Evolutionary conservation across 1,284 basidiomycete genomes (phyloP).

Genomic region (Moniliophthora roreri): DNA sequence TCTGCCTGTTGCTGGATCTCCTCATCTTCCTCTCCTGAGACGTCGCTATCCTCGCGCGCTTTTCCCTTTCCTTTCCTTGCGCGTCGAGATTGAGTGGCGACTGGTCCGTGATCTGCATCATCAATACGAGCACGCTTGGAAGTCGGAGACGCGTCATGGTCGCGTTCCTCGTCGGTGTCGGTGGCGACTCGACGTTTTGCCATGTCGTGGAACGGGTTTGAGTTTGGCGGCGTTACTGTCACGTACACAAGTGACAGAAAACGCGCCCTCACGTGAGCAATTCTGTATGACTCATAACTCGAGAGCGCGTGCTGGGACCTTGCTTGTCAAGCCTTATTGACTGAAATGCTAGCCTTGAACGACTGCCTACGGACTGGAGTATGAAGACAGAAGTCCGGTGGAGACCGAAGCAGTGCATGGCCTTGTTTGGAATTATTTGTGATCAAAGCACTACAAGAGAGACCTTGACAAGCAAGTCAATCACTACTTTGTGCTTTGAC

Average conservation of each 20-base stretch:
- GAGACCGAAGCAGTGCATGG: no score
- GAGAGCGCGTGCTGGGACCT: no score
- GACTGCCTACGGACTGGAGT: no score
- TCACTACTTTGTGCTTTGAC: no score
- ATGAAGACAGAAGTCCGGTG: no score
- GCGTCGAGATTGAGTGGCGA: conserved; percentile 17
- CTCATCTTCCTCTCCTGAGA: conserved; percentile 30
- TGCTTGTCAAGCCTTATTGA: no score
- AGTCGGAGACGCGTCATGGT: conserved; percentile 24
- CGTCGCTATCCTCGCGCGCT: conserved; percentile 27
- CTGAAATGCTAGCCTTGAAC: no score
- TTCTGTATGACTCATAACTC: no score
- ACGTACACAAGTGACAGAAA: neutral
- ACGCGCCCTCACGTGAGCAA: neutral
- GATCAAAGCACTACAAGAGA: no score
- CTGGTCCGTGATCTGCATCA: conserved; percentile 35
- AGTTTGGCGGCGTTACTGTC: no score
- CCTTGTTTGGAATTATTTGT: no score
- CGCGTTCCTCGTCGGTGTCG: conserved; percentile 35
- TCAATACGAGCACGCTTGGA: conserved; percentile 45
- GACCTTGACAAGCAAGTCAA: no score
- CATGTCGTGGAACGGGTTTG: conserved; percentile 25
- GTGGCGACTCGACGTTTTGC: conserved; percentile 35
- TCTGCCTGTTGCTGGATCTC: conserved; percentile 31
- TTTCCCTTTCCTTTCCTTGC: conserved; percentile 31